phyloP scores from a whole-genome alignment of 176 grass and related monocot genomes.

The Carex parvula region DNA sequence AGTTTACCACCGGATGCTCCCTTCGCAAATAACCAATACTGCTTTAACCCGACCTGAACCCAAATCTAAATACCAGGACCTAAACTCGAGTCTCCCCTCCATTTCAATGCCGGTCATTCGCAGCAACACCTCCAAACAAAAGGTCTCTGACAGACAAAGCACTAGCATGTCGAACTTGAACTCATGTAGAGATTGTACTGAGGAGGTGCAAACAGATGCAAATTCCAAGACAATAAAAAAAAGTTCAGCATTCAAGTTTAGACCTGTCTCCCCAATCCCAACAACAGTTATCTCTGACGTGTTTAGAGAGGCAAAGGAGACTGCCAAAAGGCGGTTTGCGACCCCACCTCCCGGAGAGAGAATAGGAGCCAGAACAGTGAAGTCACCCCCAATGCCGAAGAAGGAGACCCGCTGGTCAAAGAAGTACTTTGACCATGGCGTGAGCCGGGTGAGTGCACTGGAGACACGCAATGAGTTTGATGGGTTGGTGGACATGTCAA shows the following conservation, averaged over 20 bases:
- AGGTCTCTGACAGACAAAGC: constrained; percentile 32
- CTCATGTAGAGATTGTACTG: constrained; percentile 32
- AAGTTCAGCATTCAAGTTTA: constrained; percentile 26
- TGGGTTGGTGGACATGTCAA: constrained; percentile 56
- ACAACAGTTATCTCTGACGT: constrained; percentile 40
- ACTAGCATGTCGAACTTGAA: constrained; percentile 32
- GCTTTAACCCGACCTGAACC: constrained; percentile 33
- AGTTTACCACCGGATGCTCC: constrained; percentile 50
- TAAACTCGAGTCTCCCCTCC: constrained; percentile 36
- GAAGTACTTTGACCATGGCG: constrained; percentile 34
- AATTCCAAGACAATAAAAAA: constrained; percentile 14
- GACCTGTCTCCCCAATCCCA: constrained; percentile 57
- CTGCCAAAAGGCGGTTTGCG: constrained; percentile 51
- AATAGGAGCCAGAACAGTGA: not conserved
- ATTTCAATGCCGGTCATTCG: constrained; percentile 24
- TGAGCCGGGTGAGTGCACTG: constrained; percentile 38
- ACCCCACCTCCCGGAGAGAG: constrained; percentile 66
- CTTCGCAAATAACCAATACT: constrained; percentile 37
- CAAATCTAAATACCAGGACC: constrained; percentile 24
- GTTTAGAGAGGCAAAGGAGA: constrained; percentile 66
- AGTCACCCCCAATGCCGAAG: constrained; percentile 25
- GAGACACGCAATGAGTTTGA: constrained; percentile 35
- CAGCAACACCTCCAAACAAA: not conserved
- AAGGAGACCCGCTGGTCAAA: constrained; percentile 45
- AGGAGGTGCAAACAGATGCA: not conserved